These are phyloP conservation scores for Aspergillus sp. DNA, from an alignment of 2,329 filamentous ascomycete species.

Conservation along the genomic window DNA sequence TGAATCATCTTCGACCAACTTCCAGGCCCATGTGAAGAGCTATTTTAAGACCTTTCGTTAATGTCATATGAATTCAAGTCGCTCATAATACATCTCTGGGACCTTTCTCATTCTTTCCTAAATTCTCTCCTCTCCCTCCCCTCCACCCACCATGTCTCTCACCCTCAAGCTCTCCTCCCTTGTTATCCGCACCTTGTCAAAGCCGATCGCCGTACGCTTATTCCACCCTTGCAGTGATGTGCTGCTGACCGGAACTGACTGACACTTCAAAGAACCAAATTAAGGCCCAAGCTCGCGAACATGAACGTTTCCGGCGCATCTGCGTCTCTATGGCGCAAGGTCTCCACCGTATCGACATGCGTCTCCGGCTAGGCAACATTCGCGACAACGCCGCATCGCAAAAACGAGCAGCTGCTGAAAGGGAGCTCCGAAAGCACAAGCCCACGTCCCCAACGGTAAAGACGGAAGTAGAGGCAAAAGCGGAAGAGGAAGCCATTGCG, in stretches of 20 bases:
- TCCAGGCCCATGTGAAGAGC: not conserved
- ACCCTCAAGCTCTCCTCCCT: slow-evolving; percentile 68
- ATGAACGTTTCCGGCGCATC: slow-evolving; percentile 64
- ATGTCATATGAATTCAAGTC: slow-evolving; percentile 1
- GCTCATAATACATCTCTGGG: not conserved
- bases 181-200: slow-evolving; percentile 65
- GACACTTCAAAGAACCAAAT: slow-evolving; percentile 60
- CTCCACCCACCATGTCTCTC: slow-evolving; percentile 54
- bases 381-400: slow-evolving; percentile 60
- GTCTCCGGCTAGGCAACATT: slow-evolving; percentile 64
- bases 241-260: slow-evolving; percentile 19
- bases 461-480: slow-evolving; percentile 61
- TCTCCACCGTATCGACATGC: slow-evolving; percentile 68
- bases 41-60: not conserved
- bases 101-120: not conserved
- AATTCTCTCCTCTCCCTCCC: not conserved
- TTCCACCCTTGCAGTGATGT: slow-evolving; percentile 6
- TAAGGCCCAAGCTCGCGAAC: slow-evolving; percentile 67
- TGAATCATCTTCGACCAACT: not conserved
- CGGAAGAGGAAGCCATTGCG: slow-evolving; percentile 54
- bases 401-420: slow-evolving; percentile 52
- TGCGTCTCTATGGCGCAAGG: slow-evolving; percentile 65
- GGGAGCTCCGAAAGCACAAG: slow-evolving; percentile 56
- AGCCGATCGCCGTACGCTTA: slow-evolving; percentile 63
- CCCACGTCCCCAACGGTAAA: slow-evolving; percentile 60